Percentiles rank a stretch among this genome's conserved stretches.
These are phyloP conservation scores for Solanum etuberosum DNA, from an alignment of 257 asterid species.

Conservation along the genomic window DNA sequence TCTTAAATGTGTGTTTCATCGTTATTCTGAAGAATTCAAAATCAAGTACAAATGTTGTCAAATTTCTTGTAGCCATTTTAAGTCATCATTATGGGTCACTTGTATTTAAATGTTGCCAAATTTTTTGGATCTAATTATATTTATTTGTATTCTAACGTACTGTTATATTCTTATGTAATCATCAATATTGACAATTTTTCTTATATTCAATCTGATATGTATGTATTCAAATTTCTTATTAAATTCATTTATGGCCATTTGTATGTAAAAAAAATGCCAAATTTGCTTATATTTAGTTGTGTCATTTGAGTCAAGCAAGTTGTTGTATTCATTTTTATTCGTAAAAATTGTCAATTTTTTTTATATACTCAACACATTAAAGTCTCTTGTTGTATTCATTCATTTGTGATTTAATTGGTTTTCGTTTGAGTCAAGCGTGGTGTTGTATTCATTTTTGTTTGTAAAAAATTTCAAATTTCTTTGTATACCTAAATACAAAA, in stretches of 20 bases:
- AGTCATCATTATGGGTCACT: too few species aligned
- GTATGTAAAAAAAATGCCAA: not conserved
- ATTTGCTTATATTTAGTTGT: too few species aligned
- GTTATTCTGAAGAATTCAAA: not conserved
- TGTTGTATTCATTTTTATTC: not conserved
- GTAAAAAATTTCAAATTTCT: too few species aligned
- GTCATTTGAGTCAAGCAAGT: too few species aligned
- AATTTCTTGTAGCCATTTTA: too few species aligned
- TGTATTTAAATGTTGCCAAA: not conserved
- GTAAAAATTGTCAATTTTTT: not conserved
- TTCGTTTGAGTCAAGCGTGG: not conserved
- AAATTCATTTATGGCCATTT: not conserved
- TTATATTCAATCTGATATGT: not conserved
- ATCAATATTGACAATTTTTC: not conserved
- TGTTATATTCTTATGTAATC: too few species aligned
- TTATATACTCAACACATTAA: not conserved
- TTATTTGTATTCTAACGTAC: too few species aligned
- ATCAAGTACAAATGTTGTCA: not conserved
- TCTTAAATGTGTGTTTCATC: not conserved
- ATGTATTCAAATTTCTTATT: not conserved
- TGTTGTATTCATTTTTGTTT: too few species aligned
- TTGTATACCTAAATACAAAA: too few species aligned
- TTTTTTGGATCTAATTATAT: too few species aligned
- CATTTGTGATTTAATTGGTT: not conserved
- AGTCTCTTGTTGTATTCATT: not conserved